A percentile compares a stretch with the other conserved stretches of the same genome.
Evolutionary conservation across 2,329 filamentous ascomycete species (phyloP).

Genomic region (Colletotrichum sp.): DNA sequence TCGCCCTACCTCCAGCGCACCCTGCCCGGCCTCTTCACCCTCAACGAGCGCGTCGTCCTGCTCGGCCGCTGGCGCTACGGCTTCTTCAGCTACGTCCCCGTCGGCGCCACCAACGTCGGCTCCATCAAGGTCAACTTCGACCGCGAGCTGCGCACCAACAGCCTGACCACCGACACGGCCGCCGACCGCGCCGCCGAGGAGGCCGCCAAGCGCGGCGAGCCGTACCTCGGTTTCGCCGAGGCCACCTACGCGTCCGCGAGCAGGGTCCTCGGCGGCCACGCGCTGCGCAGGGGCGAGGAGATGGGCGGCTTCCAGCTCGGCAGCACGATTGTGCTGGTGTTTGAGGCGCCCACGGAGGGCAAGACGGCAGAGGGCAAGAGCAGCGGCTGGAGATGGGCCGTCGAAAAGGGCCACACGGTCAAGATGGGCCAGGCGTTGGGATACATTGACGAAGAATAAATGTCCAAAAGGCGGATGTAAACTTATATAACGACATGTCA

Average conservation of each 20-base stretch:
- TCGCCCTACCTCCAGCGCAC: slow-evolving; percentile 94
- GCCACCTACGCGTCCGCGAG: slow-evolving; percentile 86
- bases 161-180: slow-evolving; percentile 87
- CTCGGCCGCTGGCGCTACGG: slow-evolving; percentile 95
- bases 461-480: not conserved
- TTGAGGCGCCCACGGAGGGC: slow-evolving; percentile 74
- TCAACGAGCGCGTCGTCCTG: slow-evolving; percentile 95
- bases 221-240: slow-evolving; percentile 90
- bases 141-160: slow-evolving; percentile 90
- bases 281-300: slow-evolving; percentile 86
- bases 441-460: slow-evolving; percentile 63
- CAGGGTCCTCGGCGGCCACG: slow-evolving; percentile 79
- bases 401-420: slow-evolving; percentile 86
- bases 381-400: slow-evolving; percentile 80
- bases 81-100: slow-evolving; percentile 95
- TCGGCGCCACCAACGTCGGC: slow-evolving; percentile 96
- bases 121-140: slow-evolving; percentile 98
- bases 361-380: slow-evolving; percentile 50
- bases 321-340: slow-evolving; percentile 93
- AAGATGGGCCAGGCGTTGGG: slow-evolving; percentile 90
- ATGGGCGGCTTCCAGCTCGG: slow-evolving; percentile 98
- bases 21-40: slow-evolving; percentile 90
- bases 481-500: not conserved
- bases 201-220: slow-evolving; percentile 76
- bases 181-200: slow-evolving; percentile 86